A percentile compares a stretch with the other conserved stretches of the same genome.
phyloP scores from a whole-genome alignment of 140 eudicot species.

The Eryngium alpinum region DNA sequence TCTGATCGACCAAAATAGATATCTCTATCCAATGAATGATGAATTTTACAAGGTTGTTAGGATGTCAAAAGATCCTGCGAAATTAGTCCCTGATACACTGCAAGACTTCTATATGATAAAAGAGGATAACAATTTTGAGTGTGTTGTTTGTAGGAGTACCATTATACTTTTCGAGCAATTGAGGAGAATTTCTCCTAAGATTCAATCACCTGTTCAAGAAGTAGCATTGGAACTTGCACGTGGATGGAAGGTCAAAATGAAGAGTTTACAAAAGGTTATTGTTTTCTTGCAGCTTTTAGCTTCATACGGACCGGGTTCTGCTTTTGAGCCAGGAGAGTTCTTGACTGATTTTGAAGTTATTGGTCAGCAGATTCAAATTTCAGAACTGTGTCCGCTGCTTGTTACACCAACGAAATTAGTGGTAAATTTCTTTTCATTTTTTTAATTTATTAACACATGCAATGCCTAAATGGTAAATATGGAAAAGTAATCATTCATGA shows the following conservation, averaged over 20 bases:
- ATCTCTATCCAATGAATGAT: slow-evolving; percentile 16
- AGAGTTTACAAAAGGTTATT: slow-evolving; percentile 8
- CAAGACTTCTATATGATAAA: slow-evolving; percentile 24
- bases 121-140: slow-evolving; percentile 13
- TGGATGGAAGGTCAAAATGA: slow-evolving; percentile 32
- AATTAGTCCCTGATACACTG: slow-evolving; percentile 33
- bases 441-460: not conserved
- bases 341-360: not conserved
- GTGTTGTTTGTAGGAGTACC: slow-evolving; percentile 19
- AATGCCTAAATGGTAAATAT: not conserved
- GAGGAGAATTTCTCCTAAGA: slow-evolving; percentile 26
- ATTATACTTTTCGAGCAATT: slow-evolving; percentile 36
- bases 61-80: slow-evolving; percentile 29
- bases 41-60: slow-evolving; percentile 25
- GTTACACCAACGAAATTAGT: not conserved
- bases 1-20: slow-evolving; percentile 14
- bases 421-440: not conserved
- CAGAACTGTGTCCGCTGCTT: slow-evolving; percentile 7
- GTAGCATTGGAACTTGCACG: slow-evolving; percentile 26
- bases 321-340: not conserved
- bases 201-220: slow-evolving; percentile 16
- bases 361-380: slow-evolving; percentile 1
- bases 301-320: not conserved
- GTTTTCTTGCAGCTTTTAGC: slow-evolving; percentile 7
- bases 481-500: not conserved